phyloP scores from a whole-genome alignment of 331 rosid species.

The Arachis monticola region DNA sequence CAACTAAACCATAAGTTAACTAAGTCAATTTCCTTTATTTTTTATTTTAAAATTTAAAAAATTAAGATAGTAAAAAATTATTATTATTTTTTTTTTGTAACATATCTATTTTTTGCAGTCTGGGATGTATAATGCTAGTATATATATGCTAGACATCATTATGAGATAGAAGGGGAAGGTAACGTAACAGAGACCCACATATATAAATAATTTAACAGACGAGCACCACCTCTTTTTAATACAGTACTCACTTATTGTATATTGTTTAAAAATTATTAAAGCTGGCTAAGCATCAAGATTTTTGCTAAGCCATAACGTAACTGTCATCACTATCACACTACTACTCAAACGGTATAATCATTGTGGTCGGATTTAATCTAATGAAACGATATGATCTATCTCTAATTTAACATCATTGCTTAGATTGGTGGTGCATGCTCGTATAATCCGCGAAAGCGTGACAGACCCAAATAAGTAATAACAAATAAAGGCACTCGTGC shows the following conservation, averaged over 20 bases:
- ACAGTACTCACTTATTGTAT: too few species aligned
- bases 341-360: conserved; percentile 44
- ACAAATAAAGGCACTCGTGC: too few species aligned
- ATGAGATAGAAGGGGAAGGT: conserved; percentile 23
- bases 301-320: conserved; percentile 31
- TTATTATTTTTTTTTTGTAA: too few species aligned
- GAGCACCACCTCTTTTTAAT: neutral
- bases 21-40: too few species aligned
- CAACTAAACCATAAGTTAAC: too few species aligned
- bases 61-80: too few species aligned
- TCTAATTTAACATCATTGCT: conserved; percentile 32
- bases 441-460: conserved; percentile 26
- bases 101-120: conserved; percentile 4
- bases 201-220: conserved; percentile 12
- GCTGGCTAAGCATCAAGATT: conserved; percentile 42
- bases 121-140: neutral
- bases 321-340: too few species aligned
- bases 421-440: conserved; percentile 32
- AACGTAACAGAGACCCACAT: conserved; percentile 10
- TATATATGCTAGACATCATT: conserved; percentile 32
- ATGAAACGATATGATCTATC: conserved; percentile 4
- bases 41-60: too few species aligned
- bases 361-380: conserved; percentile 37
- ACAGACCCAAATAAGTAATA: neutral
- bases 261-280: conserved; percentile 7